Percentiles rank a stretch among this genome's conserved stretches.
These are phyloP conservation scores for Cyberlindnera samutprakarnensis DNA, from an alignment of 805 yeast genomes.

Conservation along the genomic window DNA sequence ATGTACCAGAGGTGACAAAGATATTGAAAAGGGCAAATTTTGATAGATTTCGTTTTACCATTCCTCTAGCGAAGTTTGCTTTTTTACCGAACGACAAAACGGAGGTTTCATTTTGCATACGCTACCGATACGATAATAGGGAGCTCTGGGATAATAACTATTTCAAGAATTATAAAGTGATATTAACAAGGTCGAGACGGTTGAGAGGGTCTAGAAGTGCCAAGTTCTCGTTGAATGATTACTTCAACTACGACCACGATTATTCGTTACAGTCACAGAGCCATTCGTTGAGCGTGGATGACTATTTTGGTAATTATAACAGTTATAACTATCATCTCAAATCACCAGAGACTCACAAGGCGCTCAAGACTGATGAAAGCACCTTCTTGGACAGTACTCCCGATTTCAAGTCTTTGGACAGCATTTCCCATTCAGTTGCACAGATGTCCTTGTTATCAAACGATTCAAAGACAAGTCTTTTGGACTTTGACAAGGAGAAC, in stretches of 20 bases:
- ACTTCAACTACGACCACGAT: constrained; percentile 5
- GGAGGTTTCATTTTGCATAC: constrained; percentile 41
- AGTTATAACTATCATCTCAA: constrained; percentile 5
- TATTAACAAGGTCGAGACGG: constrained; percentile 10
- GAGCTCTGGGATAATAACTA: constrained; percentile 79
- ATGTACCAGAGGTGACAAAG: constrained; percentile 40
- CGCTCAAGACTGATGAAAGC: constrained; percentile 10
- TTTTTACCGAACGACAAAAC: constrained; percentile 10
- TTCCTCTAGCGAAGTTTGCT: constrained; percentile 36
- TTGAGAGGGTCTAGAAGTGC: constrained; percentile 4
- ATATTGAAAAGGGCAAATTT: constrained; percentile 41
- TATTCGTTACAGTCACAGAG: not conserved
- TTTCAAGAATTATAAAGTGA: constrained; percentile 47
- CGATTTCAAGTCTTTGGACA: constrained; percentile 7
- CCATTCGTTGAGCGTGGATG: constrained; percentile 1
- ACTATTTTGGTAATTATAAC: constrained; percentile 17
- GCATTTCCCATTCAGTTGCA: constrained; percentile 4
- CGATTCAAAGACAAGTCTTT: constrained; percentile 4
- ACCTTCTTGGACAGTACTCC: constrained; percentile 5
- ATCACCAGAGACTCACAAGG: constrained; percentile 24
- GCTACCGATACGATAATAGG: constrained; percentile 22
- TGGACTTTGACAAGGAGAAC: constrained; percentile 2
- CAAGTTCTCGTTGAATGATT: constrained; percentile 16
- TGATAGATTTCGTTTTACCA: constrained; percentile 66
- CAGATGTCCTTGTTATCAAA: constrained; percentile 9